These are phyloP conservation scores for Prunus salicina DNA, from an alignment of 306 rosid species.

Conservation along the genomic window DNA sequence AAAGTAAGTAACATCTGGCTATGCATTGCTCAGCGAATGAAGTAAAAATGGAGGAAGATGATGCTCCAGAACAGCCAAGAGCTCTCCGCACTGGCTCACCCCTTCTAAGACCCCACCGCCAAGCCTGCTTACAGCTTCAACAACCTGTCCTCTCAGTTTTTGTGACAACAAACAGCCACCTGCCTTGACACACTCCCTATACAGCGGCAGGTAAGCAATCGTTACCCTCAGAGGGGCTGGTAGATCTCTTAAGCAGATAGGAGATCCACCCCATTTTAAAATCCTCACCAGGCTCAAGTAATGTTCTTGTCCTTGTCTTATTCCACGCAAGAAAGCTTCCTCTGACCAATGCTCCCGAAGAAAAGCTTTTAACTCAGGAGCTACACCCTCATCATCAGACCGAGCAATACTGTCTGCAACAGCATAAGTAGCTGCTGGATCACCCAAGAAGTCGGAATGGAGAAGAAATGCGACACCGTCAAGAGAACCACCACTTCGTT, in stretches of 20 bases:
- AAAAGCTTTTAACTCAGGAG: slow-evolving; percentile 68
- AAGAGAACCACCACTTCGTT: slow-evolving; percentile 76
- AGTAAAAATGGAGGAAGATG: slow-evolving; percentile 76
- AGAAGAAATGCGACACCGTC: slow-evolving; percentile 87
- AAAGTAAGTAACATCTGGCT: slow-evolving; percentile 21
- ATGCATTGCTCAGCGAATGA: slow-evolving; percentile 26
- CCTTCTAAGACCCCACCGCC: slow-evolving; percentile 55
- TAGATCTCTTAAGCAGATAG: slow-evolving; percentile 76
- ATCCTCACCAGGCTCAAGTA: slow-evolving; percentile 65
- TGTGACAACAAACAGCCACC: slow-evolving; percentile 75
- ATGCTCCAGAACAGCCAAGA: slow-evolving; percentile 68
- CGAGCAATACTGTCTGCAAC: slow-evolving; percentile 75
- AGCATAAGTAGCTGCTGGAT: slow-evolving; percentile 77
- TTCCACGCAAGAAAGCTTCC: slow-evolving; percentile 61
- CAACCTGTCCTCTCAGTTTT: slow-evolving; percentile 74
- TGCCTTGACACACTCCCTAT: slow-evolving; percentile 66
- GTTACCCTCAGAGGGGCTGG: slow-evolving; percentile 65
- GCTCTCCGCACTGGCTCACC: slow-evolving; percentile 57
- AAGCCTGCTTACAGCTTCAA: slow-evolving; percentile 74
- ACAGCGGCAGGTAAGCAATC: slow-evolving; percentile 78
- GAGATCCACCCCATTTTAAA: slow-evolving; percentile 70
- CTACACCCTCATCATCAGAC: slow-evolving; percentile 65
- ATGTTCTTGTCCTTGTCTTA: slow-evolving; percentile 62
- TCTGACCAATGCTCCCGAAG: slow-evolving; percentile 79
- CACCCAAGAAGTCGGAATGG: slow-evolving; percentile 75